phyloP scores from a whole-genome alignment of 2,329 filamentous ascomycete genomes.

The Colletotrichum navitas region DNA sequence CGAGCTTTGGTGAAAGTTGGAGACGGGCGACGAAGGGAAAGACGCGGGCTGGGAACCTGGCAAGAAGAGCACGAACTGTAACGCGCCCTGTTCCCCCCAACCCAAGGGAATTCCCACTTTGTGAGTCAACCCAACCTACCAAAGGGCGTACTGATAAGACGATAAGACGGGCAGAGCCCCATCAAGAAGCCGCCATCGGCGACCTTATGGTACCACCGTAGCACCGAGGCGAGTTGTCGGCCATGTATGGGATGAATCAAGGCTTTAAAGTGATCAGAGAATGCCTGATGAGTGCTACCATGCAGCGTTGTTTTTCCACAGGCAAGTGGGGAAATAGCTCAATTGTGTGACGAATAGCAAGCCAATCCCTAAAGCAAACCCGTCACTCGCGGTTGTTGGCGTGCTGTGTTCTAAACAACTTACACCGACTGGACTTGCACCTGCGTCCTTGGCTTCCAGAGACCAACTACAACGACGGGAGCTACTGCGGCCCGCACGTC shows the following conservation, averaged over 20 bases:
- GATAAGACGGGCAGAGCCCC: conserved; percentile 30
- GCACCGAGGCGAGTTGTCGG: conserved; percentile 37
- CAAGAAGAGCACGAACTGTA: conserved; percentile 16
- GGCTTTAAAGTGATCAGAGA: neutral
- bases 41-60: neutral
- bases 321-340: neutral
- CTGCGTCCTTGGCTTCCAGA: neutral
- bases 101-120: conserved; percentile 32
- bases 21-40: conserved; percentile 17
- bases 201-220: conserved; percentile 39
- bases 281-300: neutral
- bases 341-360: conserved; percentile 4
- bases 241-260: conserved; percentile 1
- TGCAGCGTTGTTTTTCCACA: no score
- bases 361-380: neutral
- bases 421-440: neutral
- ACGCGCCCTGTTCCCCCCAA: conserved; percentile 16
- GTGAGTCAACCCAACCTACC: conserved; percentile 39
- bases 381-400: neutral
- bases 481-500: conserved; percentile 4
- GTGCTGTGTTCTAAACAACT: neutral
- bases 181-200: conserved; percentile 32
- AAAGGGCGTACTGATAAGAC: conserved; percentile 34
- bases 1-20: conserved; percentile 7
- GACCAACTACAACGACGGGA: conserved; percentile 18